These are phyloP conservation scores for Mrakia frigida DNA, from an alignment of 768 basidiomycete genomes.

Conservation along the genomic window DNA sequence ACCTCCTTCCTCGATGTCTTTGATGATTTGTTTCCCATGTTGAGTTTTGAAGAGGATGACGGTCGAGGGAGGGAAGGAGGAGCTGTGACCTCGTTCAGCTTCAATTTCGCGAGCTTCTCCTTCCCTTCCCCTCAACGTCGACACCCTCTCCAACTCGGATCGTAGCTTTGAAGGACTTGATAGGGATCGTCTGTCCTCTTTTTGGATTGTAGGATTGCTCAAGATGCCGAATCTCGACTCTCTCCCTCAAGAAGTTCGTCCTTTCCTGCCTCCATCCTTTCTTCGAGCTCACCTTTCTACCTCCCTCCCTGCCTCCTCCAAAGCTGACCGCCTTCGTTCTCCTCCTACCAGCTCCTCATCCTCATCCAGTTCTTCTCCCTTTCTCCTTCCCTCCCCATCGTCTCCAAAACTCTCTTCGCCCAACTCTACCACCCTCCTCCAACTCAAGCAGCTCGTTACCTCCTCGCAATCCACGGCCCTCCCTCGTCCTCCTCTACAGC, in stretches of 20 bases:
- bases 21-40: slow-evolving; percentile 5
- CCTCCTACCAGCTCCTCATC: slow-evolving; percentile 59
- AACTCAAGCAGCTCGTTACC: slow-evolving; percentile 62
- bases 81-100: neutral
- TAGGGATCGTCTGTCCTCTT: neutral
- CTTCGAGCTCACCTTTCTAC: neutral
- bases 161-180: neutral
- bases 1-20: neutral
- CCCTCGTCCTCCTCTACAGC: neutral
- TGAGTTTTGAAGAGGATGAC: neutral
- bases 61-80: too few species aligned
- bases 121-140: neutral
- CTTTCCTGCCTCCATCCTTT: neutral
- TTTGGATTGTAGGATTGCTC: neutral
- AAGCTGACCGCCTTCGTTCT: neutral
- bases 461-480: slow-evolving; percentile 47
- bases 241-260: slow-evolving; percentile 20
- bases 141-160: neutral
- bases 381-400: slow-evolving; percentile 59
- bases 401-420: slow-evolving; percentile 53
- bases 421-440: slow-evolving; percentile 57
- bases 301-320: neutral
- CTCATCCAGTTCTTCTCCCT: slow-evolving; percentile 68
- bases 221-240: slow-evolving; percentile 3
- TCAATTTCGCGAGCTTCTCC: neutral